Evolutionary conservation across 148 eudicot species (phyloP).

Genomic region (Arctostaphylos glauca): DNA sequence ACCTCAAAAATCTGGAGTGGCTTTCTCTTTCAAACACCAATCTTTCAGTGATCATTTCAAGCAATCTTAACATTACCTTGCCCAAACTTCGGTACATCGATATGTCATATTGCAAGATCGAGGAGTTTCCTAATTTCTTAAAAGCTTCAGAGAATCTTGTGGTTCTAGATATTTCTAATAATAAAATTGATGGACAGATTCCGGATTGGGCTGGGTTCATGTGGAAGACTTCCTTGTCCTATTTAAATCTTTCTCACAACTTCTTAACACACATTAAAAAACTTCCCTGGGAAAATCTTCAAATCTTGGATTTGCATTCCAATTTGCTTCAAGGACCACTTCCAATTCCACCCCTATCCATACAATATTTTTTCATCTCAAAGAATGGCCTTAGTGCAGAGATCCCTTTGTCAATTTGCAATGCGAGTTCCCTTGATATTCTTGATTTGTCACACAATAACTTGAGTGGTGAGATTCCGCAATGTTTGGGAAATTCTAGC

Average conservation of each 20-base stretch:
- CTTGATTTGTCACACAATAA: slow-evolving; percentile 27
- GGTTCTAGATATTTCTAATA: neutral
- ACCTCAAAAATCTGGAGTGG: neutral
- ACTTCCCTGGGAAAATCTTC: too few species aligned
- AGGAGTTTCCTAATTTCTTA: slow-evolving; percentile 19
- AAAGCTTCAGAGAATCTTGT: neutral
- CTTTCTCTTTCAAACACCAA: slow-evolving; percentile 20
- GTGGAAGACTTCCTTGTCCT: too few species aligned
- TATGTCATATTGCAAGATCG: slow-evolving; percentile 25
- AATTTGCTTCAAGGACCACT: neutral
- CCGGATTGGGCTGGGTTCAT: too few species aligned
- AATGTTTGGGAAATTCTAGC: slow-evolving; percentile 10
- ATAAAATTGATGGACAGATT: neutral
- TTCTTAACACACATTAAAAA: too few species aligned
- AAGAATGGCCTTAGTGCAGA: slow-evolving; percentile 22
- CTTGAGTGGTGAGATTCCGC: slow-evolving; percentile 24
- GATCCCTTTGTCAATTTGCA: slow-evolving; percentile 32
- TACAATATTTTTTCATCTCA: neutral
- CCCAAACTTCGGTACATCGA: neutral
- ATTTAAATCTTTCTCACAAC: too few species aligned
- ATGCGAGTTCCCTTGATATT: slow-evolving; percentile 15
- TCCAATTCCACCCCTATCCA: neutral
- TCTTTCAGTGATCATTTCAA: neutral
- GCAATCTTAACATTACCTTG: neutral
- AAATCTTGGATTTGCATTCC: too few species aligned